Evolutionary conservation across 2,329 filamentous ascomycete species (phyloP).

Genomic region (Trichoderma koningii): DNA sequence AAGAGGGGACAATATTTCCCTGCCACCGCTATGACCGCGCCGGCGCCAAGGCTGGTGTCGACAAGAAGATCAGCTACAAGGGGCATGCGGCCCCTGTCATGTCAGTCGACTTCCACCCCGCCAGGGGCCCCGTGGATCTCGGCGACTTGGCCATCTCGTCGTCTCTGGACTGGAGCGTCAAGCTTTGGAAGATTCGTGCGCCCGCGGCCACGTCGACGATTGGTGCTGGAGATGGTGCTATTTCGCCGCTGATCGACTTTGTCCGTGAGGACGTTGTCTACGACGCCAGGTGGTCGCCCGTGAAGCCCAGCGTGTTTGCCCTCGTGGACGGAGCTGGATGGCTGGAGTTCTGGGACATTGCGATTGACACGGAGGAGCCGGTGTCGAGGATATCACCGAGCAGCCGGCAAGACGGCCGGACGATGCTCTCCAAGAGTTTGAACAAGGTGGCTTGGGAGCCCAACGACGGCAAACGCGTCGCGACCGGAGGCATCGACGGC

Average conservation of each 20-base stretch:
- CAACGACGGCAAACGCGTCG: constrained; percentile 81
- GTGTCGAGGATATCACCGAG: constrained; percentile 77
- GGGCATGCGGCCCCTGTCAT: constrained; percentile 94
- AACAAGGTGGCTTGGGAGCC: constrained; percentile 96
- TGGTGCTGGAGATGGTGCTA: constrained; percentile 52
- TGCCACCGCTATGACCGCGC: constrained; percentile 97
- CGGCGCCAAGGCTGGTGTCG: constrained; percentile 93
- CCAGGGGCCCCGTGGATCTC: constrained; percentile 87
- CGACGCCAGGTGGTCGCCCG: constrained; percentile 91
- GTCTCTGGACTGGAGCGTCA: constrained; percentile 94
- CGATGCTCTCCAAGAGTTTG: constrained; percentile 78
- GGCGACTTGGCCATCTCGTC: constrained; percentile 92
- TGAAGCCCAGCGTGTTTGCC: constrained; percentile 91
- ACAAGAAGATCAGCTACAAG: constrained; percentile 82
- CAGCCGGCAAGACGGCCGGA: constrained; percentile 62
- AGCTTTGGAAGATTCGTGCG: constrained; percentile 90
- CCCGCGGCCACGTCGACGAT: constrained; percentile 71
- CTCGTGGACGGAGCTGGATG: constrained; percentile 91
- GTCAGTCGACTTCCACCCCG: constrained; percentile 93
- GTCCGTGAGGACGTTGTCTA: constrained; percentile 95
- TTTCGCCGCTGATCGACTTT: constrained; percentile 82
- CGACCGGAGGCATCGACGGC: constrained; percentile 89
- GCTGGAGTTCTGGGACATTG: constrained; percentile 94
- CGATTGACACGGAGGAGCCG: constrained; percentile 88
- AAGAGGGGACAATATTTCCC: constrained; percentile 94